Base-by-base conservation (phyloP, 306 rosid genomes). In the Lathyrus sativus region DNA sequence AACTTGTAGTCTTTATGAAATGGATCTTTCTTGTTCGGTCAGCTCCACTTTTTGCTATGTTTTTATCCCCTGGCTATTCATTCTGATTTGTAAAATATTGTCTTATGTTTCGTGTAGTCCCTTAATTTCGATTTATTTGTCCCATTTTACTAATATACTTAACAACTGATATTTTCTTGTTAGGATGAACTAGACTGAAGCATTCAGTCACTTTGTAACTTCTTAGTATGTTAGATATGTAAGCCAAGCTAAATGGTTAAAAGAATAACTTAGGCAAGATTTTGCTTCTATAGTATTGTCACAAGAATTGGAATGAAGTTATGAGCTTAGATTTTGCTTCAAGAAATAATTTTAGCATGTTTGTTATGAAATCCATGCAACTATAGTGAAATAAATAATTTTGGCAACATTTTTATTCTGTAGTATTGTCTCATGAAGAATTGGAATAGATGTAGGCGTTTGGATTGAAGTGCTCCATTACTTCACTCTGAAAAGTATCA, bases 171-270 rank as follows among this genome's bases (percentile, higher is more conserved):
- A 26, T 51, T 65, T 43, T 50, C 11, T 62, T 78, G 43, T 68
- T 12, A 45, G 26, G 48, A 67, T 61, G 71, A 64, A 42, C 31
- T 37, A 17, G n/a, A 72, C 42, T 7, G 53, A 33, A 42, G 12
- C 33, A 31, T 67, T 65, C 19, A 2, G 59, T 58, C 50, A 75
- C 37, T 15, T 59, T 17, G 33, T 33, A 58, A 11, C 63, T 54
- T 45, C 13, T 26, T 37, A 48, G 67, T 46, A 28, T 74, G 73
- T 56, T 37, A 39, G 76, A 55, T 79, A 38, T 41, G 58, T 28
- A 62, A 46, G 48, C 29, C 42, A 55, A 43, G 39, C 8, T 29
- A 26, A 24, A 17, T 12, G 71, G 38, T 35, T 13, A 28, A 72
- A 49, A 48, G 49, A 15, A 44, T 57, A 63, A 13, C 19, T 7